Evolutionary conservation across 768 basidiomycete species (phyloP).

Genomic region (Multifurca ochricompacta): DNA sequence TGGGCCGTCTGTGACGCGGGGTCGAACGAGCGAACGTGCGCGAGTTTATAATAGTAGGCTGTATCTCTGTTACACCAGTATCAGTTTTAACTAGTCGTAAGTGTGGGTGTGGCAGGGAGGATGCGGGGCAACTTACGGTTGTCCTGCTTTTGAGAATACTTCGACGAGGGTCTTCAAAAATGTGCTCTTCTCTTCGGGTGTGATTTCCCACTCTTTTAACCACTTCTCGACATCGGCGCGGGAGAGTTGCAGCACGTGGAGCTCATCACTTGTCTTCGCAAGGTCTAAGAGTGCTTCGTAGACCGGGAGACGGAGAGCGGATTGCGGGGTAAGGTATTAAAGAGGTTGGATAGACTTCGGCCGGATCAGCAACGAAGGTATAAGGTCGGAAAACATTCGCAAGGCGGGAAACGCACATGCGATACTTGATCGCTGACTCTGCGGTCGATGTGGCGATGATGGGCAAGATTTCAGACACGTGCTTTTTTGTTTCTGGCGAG

Average conservation of each 20-base stretch:
- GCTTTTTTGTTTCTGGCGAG: constrained; percentile 47
- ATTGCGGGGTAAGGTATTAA: constrained; percentile 68
- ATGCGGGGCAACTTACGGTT: constrained; percentile 46
- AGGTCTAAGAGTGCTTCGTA: constrained; percentile 54
- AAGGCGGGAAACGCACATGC: constrained; percentile 45
- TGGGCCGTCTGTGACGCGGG: constrained; percentile 43
- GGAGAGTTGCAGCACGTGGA: constrained; percentile 53
- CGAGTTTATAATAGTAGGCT: constrained; percentile 58
- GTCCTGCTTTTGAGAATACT: constrained; percentile 47
- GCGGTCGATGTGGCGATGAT: constrained; percentile 50
- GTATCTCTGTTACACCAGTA: constrained; percentile 34
- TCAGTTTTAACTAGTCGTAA: background rate
- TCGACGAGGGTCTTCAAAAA: constrained; percentile 61
- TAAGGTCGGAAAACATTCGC: background rate
- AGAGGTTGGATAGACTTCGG: constrained; percentile 67
- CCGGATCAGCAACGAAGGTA: background rate
- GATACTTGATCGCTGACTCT: constrained; percentile 58
- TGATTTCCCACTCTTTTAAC: constrained; percentile 68
- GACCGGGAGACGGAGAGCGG: constrained; percentile 54
- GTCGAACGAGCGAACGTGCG: constrained; percentile 55
- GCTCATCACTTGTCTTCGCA: constrained; percentile 52
- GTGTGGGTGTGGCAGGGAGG: background rate
- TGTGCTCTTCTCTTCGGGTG: constrained; percentile 50
- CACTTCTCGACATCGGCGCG: constrained; percentile 63
- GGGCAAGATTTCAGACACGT: constrained; percentile 42